These are phyloP conservation scores for Lentinula lateritia DNA, from an alignment of 768 basidiomycete genomes.

Conservation along the genomic window DNA sequence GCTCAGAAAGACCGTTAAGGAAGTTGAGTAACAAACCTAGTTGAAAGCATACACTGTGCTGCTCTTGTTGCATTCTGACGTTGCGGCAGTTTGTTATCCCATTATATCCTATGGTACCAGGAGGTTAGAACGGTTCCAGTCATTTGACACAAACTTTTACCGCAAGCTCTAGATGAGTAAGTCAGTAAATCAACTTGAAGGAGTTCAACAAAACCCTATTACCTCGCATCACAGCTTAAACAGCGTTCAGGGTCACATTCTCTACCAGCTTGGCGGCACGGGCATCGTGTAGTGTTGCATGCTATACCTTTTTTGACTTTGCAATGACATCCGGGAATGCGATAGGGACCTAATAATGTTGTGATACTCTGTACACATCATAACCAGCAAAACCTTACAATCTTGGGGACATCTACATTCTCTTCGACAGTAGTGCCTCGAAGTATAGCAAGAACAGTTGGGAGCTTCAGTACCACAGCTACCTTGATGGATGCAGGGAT, in stretches of 20 bases:
- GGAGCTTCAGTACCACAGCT: conserved; percentile 29
- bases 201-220: conserved; percentile 10
- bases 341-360: conserved; percentile 10
- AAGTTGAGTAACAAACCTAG: not conserved
- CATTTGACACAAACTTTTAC: too few relatives aligned
- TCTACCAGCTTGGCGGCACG: conserved; percentile 26
- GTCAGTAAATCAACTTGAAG: not conserved
- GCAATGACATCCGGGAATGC: conserved; percentile 39
- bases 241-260: conserved; percentile 57
- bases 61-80: not conserved
- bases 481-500: conserved; percentile 44
- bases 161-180: not conserved
- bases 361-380: not conserved
- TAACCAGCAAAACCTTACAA: conserved; percentile 21
- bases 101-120: too few relatives aligned
- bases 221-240: conserved; percentile 36
- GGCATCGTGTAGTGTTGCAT: conserved; percentile 23
- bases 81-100: too few relatives aligned
- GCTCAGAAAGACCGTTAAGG: conserved; percentile 1
- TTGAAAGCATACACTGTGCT: not conserved
- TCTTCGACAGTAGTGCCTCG: conserved; percentile 36
- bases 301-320: conserved; percentile 11
- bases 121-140: too few relatives aligned
- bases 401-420: conserved; percentile 40
- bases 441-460: conserved; percentile 34